phyloP scores from a whole-genome alignment of 2,329 filamentous ascomycete species.

The Claviceps purpurea region DNA sequence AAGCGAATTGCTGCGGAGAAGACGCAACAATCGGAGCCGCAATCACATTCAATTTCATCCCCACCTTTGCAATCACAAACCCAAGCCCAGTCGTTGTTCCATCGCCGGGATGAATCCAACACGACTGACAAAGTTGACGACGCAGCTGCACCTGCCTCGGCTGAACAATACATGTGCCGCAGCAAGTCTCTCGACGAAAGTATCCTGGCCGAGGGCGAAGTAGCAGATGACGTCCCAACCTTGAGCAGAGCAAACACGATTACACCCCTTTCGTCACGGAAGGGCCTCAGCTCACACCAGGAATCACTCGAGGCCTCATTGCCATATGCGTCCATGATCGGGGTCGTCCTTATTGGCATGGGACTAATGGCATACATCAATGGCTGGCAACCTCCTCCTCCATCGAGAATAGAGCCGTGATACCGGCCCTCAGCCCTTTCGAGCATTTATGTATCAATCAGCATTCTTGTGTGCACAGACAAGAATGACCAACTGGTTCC shows the following conservation, averaged over 20 bases:
- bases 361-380: constrained; percentile 80
- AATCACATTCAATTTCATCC: background rate
- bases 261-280: constrained; percentile 28
- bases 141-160: background rate
- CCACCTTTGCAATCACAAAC: constrained; percentile 3
- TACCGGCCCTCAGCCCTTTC: background rate
- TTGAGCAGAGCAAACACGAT: constrained; percentile 36
- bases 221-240: constrained; percentile 24
- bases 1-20: constrained; percentile 30
- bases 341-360: constrained; percentile 69
- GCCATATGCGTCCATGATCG: constrained; percentile 70
- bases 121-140: constrained; percentile 6
- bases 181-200: constrained; percentile 4
- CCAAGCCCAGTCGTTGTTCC: constrained; percentile 10
- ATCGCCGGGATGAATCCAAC: constrained; percentile 1
- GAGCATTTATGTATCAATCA: too few species aligned
- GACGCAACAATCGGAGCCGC: constrained; percentile 16
- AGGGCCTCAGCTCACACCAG: constrained; percentile 28
- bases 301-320: constrained; percentile 38
- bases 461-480: background rate
- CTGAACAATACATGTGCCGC: background rate
- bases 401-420: constrained; percentile 19
- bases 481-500: background rate
- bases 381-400: constrained; percentile 49
- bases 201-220: constrained; percentile 17